Evolutionary conservation across 768 basidiomycete species (phyloP).

Genomic region (Mycena leptocephala): DNA sequence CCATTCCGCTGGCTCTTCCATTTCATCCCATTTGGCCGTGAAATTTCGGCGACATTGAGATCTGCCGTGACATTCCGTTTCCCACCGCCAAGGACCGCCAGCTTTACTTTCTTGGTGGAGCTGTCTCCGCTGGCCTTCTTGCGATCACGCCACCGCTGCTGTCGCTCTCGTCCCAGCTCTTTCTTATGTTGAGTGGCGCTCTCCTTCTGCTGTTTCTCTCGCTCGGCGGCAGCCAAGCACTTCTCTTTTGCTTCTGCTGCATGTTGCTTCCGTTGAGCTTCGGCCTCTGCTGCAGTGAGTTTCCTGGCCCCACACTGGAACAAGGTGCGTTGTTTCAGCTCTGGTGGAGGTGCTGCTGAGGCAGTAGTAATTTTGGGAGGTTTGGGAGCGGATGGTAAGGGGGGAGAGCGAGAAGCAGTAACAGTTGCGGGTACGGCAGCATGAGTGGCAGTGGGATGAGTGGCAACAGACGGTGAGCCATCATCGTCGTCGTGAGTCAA

Average conservation of each 20-base stretch:
- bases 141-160: neutral
- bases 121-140: neutral
- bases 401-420: neutral
- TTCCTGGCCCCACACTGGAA: neutral
- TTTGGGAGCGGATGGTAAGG: too few species aligned
- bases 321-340: neutral
- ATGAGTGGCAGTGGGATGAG: neutral
- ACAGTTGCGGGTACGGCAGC: neutral
- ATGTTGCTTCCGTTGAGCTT: neutral
- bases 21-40: neutral
- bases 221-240: neutral
- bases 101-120: neutral
- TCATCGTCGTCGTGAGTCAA: neutral
- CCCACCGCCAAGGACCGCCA: neutral
- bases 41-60: neutral
- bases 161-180: neutral
- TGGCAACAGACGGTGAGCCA: neutral
- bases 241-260: neutral
- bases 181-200: neutral
- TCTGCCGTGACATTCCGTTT: neutral
- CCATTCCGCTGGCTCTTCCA: slow-evolving; percentile 16
- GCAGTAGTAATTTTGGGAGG: neutral
- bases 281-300: neutral
- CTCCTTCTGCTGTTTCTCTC: neutral
- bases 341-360: neutral